Percentiles rank a stretch among this genome's conserved stretches.
Evolutionary conservation across 2,329 filamentous ascomycete genomes (phyloP).

Genomic region (Alternaria sp.): DNA sequence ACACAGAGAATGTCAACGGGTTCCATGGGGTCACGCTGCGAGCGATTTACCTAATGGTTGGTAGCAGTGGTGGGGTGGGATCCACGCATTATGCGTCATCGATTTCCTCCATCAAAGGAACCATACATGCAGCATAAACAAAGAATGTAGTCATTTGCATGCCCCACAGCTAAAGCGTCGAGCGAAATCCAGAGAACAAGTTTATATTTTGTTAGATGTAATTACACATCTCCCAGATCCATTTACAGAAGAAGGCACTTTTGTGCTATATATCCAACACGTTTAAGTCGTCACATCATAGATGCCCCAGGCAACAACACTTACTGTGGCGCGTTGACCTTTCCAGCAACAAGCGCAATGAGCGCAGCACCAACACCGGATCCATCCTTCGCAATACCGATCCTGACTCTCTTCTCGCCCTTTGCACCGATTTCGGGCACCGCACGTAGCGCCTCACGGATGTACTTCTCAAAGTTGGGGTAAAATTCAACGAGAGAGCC

Average conservation of each 20-base stretch:
- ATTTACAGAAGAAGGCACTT: not conserved
- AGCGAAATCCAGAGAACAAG: not conserved
- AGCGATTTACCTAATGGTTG: not conserved
- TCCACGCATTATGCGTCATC: not conserved
- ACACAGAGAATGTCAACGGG: not conserved
- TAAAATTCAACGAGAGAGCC: constrained; percentile 96
- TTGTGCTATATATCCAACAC: not conserved
- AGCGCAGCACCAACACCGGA: constrained; percentile 94
- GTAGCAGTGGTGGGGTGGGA: not conserved
- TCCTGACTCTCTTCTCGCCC: constrained; percentile 85
- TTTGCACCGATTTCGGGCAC: constrained; percentile 77
- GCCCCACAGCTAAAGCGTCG: not conserved
- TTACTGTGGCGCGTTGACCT: constrained; percentile 39
- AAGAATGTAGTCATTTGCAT: not conserved
- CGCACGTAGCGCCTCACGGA: constrained; percentile 79
- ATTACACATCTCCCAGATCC: not conserved
- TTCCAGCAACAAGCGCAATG: constrained; percentile 87
- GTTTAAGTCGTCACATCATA: not conserved
- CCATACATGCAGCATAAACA: not conserved
- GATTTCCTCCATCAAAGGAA: not conserved
- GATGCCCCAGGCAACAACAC: not conserved
- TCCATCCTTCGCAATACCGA: constrained; percentile 96
- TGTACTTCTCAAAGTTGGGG: constrained; percentile 86
- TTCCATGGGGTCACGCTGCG: not conserved
- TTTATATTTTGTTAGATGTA: not conserved